Evolutionary conservation across 2,329 filamentous ascomycete genomes (phyloP).

Genomic region (Teratosphaeria gauchensis): DNA sequence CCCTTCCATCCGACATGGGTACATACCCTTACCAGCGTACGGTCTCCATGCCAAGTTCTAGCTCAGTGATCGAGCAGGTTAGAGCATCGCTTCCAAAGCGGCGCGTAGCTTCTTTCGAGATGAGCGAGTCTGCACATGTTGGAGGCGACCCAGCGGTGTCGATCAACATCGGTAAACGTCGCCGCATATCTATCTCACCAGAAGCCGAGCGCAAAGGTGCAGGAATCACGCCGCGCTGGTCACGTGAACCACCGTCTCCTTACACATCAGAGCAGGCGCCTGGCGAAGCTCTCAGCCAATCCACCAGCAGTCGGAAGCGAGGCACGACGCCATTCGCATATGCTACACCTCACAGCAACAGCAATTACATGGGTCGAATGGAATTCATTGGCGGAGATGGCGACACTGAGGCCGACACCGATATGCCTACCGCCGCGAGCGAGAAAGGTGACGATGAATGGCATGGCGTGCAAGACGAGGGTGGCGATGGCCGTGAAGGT

Average conservation of each 20-base stretch:
- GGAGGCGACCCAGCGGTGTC: neutral
- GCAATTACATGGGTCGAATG: conserved; percentile 21
- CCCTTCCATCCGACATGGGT: conserved; percentile 28
- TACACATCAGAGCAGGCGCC: conserved; percentile 24
- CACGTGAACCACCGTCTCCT: conserved; percentile 34
- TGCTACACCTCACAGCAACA: conserved; percentile 58
- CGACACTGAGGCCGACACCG: conserved; percentile 21
- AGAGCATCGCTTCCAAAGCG: conserved; percentile 16
- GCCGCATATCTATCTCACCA: conserved; percentile 49
- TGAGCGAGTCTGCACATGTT: conserved; percentile 15
- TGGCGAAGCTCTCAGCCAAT: conserved; percentile 16
- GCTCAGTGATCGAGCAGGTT: conserved; percentile 7
- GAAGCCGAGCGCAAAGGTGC: conserved; percentile 24
- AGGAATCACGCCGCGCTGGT: conserved; percentile 33
- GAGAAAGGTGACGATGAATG: conserved; percentile 23
- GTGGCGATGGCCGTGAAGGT: neutral
- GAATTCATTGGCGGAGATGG: conserved; percentile 26
- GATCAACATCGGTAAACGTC: conserved; percentile 32
- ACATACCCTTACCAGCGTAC: conserved; percentile 11
- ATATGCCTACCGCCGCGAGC: conserved; percentile 7
- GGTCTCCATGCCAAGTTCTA: conserved; percentile 18
- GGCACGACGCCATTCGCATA: conserved; percentile 57
- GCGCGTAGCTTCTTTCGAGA: conserved; percentile 23
- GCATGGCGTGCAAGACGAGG: conserved; percentile 28
- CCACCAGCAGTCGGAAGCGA: conserved; percentile 29